phyloP scores from a whole-genome alignment of 345 rosid genomes.

The Triadica sebifera region DNA sequence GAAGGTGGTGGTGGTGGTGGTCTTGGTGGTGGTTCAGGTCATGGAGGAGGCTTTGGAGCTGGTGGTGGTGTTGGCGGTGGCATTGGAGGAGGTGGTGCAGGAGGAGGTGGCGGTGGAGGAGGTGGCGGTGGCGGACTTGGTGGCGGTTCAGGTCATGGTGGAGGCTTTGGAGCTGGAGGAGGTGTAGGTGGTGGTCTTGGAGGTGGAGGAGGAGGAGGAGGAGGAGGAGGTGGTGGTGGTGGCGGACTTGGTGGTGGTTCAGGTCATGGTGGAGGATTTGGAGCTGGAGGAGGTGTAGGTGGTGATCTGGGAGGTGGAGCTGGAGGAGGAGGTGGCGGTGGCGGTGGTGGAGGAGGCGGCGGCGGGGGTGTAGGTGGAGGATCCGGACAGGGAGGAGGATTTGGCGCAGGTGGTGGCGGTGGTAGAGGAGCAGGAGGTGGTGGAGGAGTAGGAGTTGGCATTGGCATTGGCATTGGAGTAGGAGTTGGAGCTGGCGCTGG shows the following conservation, averaged over 20 bases:
- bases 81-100: background rate
- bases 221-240: conserved; percentile 9
- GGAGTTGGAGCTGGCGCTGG: conserved; percentile 37
- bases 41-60: conserved; percentile 13
- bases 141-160: conserved; percentile 2
- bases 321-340: conserved; percentile 1
- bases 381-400: conserved; percentile 14
- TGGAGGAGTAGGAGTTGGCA: conserved; percentile 30
- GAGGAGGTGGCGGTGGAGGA: background rate
- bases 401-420: conserved; percentile 9
- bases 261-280: conserved; percentile 17
- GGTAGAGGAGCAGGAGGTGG: conserved; percentile 9
- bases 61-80: background rate
- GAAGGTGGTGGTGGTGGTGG: background rate
- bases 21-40: conserved; percentile 2
- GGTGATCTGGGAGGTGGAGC: conserved; percentile 9
- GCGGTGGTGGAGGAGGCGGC: conserved; percentile 4
- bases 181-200: conserved; percentile 14
- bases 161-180: conserved; percentile 12
- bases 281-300: conserved; percentile 17
- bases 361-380: conserved; percentile 19
- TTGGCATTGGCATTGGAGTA: conserved; percentile 49
- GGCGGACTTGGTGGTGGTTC: conserved; percentile 18
- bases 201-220: background rate
- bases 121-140: conserved; percentile 12